Percentiles rank a stretch among this genome's conserved stretches.
Evolutionary conservation across 371 early-diverging fungal genomes (phyloP).

Genomic region (Funneliformis caledonium): DNA sequence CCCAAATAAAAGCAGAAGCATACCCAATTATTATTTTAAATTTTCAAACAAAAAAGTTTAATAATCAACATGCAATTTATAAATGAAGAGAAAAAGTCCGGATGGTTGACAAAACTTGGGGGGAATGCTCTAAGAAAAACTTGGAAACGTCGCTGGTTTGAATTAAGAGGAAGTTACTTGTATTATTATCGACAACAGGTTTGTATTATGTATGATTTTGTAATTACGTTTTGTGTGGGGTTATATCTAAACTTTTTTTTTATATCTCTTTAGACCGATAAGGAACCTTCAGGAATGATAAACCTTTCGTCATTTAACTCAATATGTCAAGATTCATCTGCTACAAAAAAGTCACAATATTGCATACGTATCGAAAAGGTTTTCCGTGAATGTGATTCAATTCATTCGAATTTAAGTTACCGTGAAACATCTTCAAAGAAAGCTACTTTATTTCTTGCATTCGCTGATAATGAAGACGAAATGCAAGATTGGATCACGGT

Average conservation of each 20-base stretch:
- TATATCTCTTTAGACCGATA: slow-evolving; percentile 14
- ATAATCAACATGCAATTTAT: slow-evolving; percentile 2
- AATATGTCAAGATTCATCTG: slow-evolving; percentile 21
- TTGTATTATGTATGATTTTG: not conserved
- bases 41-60: not conserved
- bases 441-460: slow-evolving; percentile 27
- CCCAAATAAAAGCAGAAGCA: not conserved
- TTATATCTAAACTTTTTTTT: not conserved
- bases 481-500: slow-evolving; percentile 34
- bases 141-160: slow-evolving; percentile 42
- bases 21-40: not conserved
- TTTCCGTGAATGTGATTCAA: slow-evolving; percentile 20
- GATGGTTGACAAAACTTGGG: slow-evolving; percentile 38
- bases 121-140: slow-evolving; percentile 40
- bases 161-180: slow-evolving; percentile 34
- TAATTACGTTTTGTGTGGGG: not conserved
- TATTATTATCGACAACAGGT: slow-evolving; percentile 41
- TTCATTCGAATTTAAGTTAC: slow-evolving; percentile 11
- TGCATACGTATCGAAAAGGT: slow-evolving; percentile 38
- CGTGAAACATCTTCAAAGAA: slow-evolving; percentile 2
- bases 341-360: slow-evolving; percentile 36
- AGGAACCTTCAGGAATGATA: slow-evolving; percentile 34
- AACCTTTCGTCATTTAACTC: slow-evolving; percentile 26
- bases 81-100: slow-evolving; percentile 32
- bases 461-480: slow-evolving; percentile 35